Conservation (phyloP, 495 filamentous ascomycete genomes). For the Hypoxylon cercidicola region DNA sequence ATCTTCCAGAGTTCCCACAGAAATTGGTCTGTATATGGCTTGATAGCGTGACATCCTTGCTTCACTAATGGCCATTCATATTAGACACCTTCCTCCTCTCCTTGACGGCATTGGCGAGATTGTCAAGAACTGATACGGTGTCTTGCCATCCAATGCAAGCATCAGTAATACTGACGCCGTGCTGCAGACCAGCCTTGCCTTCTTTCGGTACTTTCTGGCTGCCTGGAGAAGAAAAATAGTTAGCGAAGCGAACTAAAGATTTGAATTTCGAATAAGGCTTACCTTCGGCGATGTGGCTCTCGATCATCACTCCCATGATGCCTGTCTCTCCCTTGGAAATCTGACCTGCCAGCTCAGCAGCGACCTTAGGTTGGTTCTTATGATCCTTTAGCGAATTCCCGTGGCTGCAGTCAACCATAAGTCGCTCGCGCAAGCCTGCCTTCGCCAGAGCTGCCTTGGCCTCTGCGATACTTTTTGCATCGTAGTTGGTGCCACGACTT, state of each 20-base stretch:
- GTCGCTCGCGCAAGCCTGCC: constrained; percentile 72
- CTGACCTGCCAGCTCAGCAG: constrained; percentile 81
- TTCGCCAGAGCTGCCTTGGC: constrained; percentile 75
- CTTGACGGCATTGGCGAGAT: constrained; percentile 83
- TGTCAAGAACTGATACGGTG: constrained; percentile 82
- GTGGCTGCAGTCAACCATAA: constrained; percentile 99
- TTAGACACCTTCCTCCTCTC: constrained; percentile 64
- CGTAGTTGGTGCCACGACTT: constrained; percentile 93
- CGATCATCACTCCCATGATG: constrained; percentile 99
- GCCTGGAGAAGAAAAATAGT: constrained; percentile 58
- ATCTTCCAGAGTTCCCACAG: no score
- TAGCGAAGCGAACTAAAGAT: background rate
- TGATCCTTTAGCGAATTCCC: constrained; percentile 97
- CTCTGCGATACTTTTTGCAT: constrained; percentile 80
- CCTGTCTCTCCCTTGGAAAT: constrained; percentile 82
- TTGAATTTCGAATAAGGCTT: constrained; percentile 34
- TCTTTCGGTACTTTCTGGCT: constrained; percentile 92
- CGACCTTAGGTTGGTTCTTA: constrained; percentile 97
- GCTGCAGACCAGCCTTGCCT: constrained; percentile 88
- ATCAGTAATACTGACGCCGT: constrained; percentile 97
- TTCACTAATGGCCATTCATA: constrained; percentile 33
- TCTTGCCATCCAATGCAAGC: constrained; percentile 96
- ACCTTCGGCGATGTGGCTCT: constrained; percentile 96
- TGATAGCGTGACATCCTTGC: background rate
- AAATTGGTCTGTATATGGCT: background rate